Conservation (phyloP, 2,329 filamentous ascomycete genomes). For the Torrubiella hemipterigena region DNA sequence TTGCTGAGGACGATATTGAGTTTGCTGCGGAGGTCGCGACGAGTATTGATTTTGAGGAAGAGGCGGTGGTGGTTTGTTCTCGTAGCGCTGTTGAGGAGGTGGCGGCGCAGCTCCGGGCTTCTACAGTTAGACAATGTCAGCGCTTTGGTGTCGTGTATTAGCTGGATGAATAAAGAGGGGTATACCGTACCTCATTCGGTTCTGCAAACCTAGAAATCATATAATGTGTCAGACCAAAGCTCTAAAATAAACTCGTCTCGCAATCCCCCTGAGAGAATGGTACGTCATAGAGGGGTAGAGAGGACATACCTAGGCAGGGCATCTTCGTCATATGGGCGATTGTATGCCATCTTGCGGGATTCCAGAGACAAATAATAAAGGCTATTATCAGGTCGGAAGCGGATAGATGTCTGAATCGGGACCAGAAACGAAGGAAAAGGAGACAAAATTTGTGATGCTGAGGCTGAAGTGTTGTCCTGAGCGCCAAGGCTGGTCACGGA, state of each 20-base stretch:
- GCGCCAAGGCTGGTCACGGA: slow-evolving; percentile 1
- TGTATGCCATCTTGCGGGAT: slow-evolving; percentile 68
- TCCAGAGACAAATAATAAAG: neutral
- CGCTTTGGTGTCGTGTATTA: slow-evolving; percentile 7
- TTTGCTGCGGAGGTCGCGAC: slow-evolving; percentile 17
- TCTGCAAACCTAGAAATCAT: slow-evolving; percentile 51
- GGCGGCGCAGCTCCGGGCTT: slow-evolving; percentile 21
- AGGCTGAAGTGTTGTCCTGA: slow-evolving; percentile 5
- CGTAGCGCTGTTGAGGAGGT: slow-evolving; percentile 26
- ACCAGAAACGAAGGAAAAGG: too few relatives aligned
- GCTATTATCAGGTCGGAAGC: neutral
- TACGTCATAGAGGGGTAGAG: slow-evolving; percentile 6
- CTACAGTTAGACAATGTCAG: too few relatives aligned
- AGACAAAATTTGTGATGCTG: slow-evolving; percentile 4
- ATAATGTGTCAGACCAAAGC: slow-evolving; percentile 3
- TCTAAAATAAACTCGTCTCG: slow-evolving; percentile 2
- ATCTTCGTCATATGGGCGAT: slow-evolving; percentile 85
- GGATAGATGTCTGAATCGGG: too few relatives aligned
- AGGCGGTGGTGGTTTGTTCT: slow-evolving; percentile 34
- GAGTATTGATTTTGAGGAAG: slow-evolving; percentile 20
- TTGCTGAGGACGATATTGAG: slow-evolving; percentile 12
- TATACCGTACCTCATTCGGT: slow-evolving; percentile 50
- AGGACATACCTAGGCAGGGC: slow-evolving; percentile 72
- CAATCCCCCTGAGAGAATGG: slow-evolving; percentile 5
- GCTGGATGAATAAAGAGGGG: slow-evolving; percentile 1